Conservation (phyloP, 352 stramenopile genomes). For the Phytophthora lateralis region DNA sequence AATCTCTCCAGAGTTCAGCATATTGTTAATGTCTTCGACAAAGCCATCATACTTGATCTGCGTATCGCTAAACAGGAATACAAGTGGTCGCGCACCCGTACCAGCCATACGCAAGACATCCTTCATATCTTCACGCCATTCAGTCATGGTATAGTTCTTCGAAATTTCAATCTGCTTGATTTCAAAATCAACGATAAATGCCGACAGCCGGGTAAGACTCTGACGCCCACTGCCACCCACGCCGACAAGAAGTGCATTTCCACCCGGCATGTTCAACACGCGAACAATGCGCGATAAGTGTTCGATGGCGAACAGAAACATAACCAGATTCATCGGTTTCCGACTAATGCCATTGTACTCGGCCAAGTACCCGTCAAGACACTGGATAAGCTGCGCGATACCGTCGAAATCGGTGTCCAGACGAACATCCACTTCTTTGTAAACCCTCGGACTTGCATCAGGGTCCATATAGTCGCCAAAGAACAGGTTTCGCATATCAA, state of each 20-base stretch:
- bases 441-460: slow-evolving; percentile 75
- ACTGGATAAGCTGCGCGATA: slow-evolving; percentile 81
- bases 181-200: slow-evolving; percentile 94
- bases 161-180: slow-evolving; percentile 95
- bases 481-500: slow-evolving; percentile 92
- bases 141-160: slow-evolving; percentile 94
- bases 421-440: slow-evolving; percentile 82
- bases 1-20: slow-evolving; percentile 95
- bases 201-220: slow-evolving; percentile 90
- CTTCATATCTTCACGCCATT: slow-evolving; percentile 97
- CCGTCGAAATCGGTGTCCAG: slow-evolving; percentile 76
- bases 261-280: slow-evolving; percentile 94
- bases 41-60: slow-evolving; percentile 97
- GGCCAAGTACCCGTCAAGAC: slow-evolving; percentile 88
- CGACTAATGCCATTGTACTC: slow-evolving; percentile 94
- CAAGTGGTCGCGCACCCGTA: slow-evolving; percentile 83
- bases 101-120: slow-evolving; percentile 90
- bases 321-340: slow-evolving; percentile 95
- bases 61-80: slow-evolving; percentile 96
- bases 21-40: slow-evolving; percentile 97
- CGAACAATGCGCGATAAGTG: slow-evolving; percentile 92
- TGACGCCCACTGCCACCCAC: slow-evolving; percentile 93
- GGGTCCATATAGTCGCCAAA: slow-evolving; percentile 93
- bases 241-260: slow-evolving; percentile 93
- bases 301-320: slow-evolving; percentile 97